Evolutionary conservation across 1,284 basidiomycete species (phyloP).

Genomic region (Pseudozyma hubeiensis): DNA sequence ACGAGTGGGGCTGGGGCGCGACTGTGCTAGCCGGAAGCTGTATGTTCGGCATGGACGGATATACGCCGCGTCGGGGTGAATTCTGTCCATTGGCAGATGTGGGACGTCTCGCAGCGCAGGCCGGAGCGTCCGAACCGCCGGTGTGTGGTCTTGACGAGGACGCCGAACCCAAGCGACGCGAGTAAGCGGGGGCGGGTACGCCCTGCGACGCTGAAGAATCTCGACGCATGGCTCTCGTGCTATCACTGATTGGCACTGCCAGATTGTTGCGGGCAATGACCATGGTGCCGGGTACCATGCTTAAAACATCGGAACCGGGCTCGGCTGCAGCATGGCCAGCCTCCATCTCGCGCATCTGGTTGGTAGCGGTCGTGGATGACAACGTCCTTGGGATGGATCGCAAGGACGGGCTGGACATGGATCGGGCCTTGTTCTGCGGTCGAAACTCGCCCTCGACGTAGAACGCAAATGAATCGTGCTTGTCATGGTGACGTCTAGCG

Average conservation of each 20-base stretch:
- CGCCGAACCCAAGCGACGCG: slow-evolving; percentile 19
- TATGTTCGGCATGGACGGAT: background rate
- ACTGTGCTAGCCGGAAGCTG: slow-evolving; percentile 4
- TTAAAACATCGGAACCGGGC: background rate
- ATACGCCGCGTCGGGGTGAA: background rate
- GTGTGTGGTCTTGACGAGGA: slow-evolving; percentile 22
- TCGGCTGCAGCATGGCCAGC: slow-evolving; percentile 10
- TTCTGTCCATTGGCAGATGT: slow-evolving; percentile 5
- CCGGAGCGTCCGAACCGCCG: slow-evolving; percentile 1
- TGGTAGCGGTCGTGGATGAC: slow-evolving; percentile 7
- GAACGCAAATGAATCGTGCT: slow-evolving; percentile 33
- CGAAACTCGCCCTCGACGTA: slow-evolving; percentile 49
- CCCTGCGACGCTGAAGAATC: slow-evolving; percentile 1
- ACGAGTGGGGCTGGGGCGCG: slow-evolving; percentile 3
- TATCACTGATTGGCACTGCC: slow-evolving; percentile 1
- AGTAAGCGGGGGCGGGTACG: slow-evolving; percentile 24
- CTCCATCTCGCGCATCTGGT: slow-evolving; percentile 39
- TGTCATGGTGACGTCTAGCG: slow-evolving; percentile 6
- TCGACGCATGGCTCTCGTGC: background rate
- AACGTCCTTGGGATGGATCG: slow-evolving; percentile 18
- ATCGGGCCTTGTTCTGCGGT: slow-evolving; percentile 22
- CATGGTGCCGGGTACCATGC: slow-evolving; percentile 23
- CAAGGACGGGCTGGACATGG: slow-evolving; percentile 25
- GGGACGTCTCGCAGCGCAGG: background rate
- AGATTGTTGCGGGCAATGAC: slow-evolving; percentile 27